phyloP scores from a whole-genome alignment of 371 early-diverging fungal genomes.

The Mortierella sp. region DNA sequence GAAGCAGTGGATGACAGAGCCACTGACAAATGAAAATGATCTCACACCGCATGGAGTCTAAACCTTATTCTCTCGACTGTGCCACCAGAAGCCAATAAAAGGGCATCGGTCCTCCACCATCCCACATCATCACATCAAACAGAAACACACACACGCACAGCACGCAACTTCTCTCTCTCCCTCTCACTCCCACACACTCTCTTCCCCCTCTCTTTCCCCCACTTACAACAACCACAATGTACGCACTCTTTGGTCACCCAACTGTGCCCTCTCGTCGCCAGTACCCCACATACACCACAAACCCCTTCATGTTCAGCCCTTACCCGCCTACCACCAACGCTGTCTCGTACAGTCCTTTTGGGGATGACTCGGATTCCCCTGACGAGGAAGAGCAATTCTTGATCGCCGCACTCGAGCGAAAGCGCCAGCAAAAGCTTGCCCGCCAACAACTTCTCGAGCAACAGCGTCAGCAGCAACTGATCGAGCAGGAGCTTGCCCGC shows the following conservation, averaged over 20 bases:
- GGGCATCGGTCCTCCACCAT: background rate
- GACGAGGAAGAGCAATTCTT: conserved; percentile 49
- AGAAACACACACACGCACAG: background rate
- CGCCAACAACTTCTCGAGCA: conserved; percentile 31
- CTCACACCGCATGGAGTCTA: no score
- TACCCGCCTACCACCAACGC: no score
- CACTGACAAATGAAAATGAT: no score
- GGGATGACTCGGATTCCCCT: conserved; percentile 18
- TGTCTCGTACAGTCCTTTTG: background rate
- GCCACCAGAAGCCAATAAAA: no score
- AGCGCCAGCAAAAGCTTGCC: conserved; percentile 34
- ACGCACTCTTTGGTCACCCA: conserved; percentile 28
- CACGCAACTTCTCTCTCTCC: background rate
- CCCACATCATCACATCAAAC: conserved; percentile 9
- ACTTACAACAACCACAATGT: conserved; percentile 18
- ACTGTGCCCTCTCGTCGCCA: conserved; percentile 18
- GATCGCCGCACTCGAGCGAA: conserved; percentile 42
- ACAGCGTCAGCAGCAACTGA: conserved; percentile 13
- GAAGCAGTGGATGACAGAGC: no score
- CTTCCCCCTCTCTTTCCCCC: background rate
- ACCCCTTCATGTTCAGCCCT: background rate
- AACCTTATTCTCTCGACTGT: no score
- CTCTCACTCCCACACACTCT: background rate
- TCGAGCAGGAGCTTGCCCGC: conserved; percentile 30
- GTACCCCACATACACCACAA: background rate